Percentiles rank a stretch among this genome's conserved stretches.
Conservation (phyloP, 2,329 filamentous ascomycete species). For the Arthrocladium fulminans region DNA sequence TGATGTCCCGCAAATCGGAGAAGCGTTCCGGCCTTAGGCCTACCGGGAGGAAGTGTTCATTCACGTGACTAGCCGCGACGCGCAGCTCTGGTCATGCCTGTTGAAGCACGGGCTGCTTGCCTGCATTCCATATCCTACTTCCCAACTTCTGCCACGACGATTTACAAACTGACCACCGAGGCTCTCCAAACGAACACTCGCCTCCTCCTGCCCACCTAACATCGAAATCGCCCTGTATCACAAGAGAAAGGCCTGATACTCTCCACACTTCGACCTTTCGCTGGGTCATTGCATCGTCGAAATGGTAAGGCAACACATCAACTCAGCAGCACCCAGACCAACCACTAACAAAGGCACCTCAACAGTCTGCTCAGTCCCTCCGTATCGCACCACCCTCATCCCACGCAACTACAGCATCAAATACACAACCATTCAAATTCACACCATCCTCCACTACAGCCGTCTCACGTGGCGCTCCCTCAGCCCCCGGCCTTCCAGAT, state of each 20-base stretch:
- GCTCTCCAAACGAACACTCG: too few species aligned
- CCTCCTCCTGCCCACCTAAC: too few species aligned
- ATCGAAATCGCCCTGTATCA: background rate
- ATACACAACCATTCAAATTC: constrained; percentile 46
- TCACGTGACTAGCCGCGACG: too few species aligned
- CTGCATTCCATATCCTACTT: too few species aligned
- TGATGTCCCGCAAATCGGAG: too few species aligned
- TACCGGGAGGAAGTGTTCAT: too few species aligned
- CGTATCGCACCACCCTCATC: constrained; percentile 69
- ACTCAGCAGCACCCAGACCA: background rate
- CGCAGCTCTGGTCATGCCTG: too few species aligned
- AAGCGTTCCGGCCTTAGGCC: too few species aligned
- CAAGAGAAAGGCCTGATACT: background rate
- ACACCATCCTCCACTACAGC: constrained; percentile 28
- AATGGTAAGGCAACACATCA: background rate
- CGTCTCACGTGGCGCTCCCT: constrained; percentile 62
- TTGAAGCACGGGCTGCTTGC: too few species aligned
- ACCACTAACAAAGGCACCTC: constrained; percentile 9
- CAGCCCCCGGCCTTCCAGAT: constrained; percentile 87
- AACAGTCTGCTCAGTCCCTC: constrained; percentile 56
- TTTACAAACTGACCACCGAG: too few species aligned
- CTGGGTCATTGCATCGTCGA: background rate
- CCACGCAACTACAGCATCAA: constrained; percentile 58
- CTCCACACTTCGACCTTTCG: background rate
- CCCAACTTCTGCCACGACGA: too few species aligned